Base-by-base conservation (phyloP, 2,329 filamentous ascomycete genomes). In the Fusarium circinatum region DNA sequence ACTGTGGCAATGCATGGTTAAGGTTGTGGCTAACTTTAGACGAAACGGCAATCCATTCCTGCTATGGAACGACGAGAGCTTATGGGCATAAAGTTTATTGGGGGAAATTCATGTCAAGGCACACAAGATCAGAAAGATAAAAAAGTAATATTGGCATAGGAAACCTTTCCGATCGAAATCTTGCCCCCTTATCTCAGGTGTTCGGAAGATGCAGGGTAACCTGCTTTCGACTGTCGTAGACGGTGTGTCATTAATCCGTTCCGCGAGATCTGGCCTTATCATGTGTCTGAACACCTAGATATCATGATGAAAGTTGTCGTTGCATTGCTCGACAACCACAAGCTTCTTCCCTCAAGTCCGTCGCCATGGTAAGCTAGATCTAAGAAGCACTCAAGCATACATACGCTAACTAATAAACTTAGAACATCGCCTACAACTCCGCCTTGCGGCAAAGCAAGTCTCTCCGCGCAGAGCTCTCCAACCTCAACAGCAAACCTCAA, bases 361-460 rank as follows among this genome's bases (percentile, higher is more conserved):
- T 28, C n/a, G 68, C 36, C 68, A 80, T 78, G 78, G 74, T 71
- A 69, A 49, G 69, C 28, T 7, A 38, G 32, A 13, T 13, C 4
- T 8, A 22, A 47, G 3, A 11, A 6, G 6, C 5, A 17, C 4
- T n/a, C 4, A 13, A 17, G 13, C 1, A 22, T n/a, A 9, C 8
- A 14, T 0, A 5, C 7, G 5, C 47, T 56, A 18, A 59, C 36
- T 17, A 15, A 18, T 30, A 6, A 41, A 12, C 18, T 11, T 71
- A 94, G 94, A 96, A 95, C 79, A 92, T 93, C 49, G 88, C 94
- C 57, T 97, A 96, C 86, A 97, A 97, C 82, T 93, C 93, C 65
- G 93, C 94, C 60, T 86, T 96, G 61, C 94, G 94, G 84, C 94
- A 97, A 85, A 94, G 92, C 75, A 94, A 93, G 76, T 89, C 93